These are phyloP conservation scores for Barnettozyma botsteinii DNA, from an alignment of 805 yeast species.

Conservation along the genomic window DNA sequence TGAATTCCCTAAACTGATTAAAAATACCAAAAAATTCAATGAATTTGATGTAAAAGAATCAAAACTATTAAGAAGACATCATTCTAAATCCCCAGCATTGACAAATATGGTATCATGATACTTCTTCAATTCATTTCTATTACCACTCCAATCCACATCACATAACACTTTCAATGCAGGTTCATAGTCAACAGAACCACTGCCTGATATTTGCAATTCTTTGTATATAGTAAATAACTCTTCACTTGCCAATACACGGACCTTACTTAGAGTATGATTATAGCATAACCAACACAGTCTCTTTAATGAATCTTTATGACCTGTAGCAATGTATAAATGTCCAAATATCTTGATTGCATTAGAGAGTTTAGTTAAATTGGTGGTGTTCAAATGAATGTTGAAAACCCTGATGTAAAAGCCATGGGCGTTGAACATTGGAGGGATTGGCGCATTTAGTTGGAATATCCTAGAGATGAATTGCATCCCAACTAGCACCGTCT, in stretches of 20 bases:
- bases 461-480: constrained; percentile 22
- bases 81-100: constrained; percentile 1
- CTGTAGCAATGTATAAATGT: constrained; percentile 25
- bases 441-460: constrained; percentile 18
- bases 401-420: constrained; percentile 42
- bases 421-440: constrained; percentile 22
- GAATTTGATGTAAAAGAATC: constrained; percentile 3
- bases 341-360: constrained; percentile 41
- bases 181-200: constrained; percentile 27
- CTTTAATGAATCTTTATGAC: constrained; percentile 14
- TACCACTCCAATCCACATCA: constrained; percentile 16
- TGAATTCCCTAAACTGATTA: neutral
- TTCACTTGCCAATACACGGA: constrained; percentile 37
- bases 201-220: constrained; percentile 28
- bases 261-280: constrained; percentile 28
- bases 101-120: neutral
- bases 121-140: neutral
- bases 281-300: constrained; percentile 27
- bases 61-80: neutral
- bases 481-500: constrained; percentile 20
- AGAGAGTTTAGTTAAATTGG: constrained; percentile 32
- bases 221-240: constrained; percentile 34
- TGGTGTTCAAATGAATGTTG: constrained; percentile 51
- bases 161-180: constrained; percentile 12
- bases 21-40: neutral